Conservation (phyloP, 768 basidiomycete species). For the Suillus bovinus region DNA sequence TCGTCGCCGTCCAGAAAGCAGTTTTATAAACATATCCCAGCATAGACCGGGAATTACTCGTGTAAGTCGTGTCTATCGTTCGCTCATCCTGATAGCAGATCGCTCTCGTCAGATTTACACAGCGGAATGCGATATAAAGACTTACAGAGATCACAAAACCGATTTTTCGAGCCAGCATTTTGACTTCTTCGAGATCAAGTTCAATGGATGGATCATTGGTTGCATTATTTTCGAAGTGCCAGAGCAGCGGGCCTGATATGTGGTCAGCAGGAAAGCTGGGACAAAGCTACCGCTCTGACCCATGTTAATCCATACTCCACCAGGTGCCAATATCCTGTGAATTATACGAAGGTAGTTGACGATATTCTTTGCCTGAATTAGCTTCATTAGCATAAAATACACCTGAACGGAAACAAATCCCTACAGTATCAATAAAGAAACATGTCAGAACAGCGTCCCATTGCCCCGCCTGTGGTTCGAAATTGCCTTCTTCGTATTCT, state of each 20-base stretch:
- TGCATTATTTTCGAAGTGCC: constrained; percentile 94
- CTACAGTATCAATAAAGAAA: constrained; percentile 95
- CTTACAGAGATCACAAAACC: constrained; percentile 84
- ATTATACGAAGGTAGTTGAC: constrained; percentile 89
- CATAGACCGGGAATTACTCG: constrained; percentile 79
- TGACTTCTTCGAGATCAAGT: constrained; percentile 88
- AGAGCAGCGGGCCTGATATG: constrained; percentile 78
- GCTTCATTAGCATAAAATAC: neutral
- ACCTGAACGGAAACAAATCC: constrained; percentile 17
- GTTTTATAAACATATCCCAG: constrained; percentile 83
- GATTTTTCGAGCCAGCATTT: constrained; percentile 64
- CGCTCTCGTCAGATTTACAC: neutral
- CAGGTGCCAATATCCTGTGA: constrained; percentile 77
- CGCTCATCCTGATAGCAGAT: constrained; percentile 64
- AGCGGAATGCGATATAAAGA: constrained; percentile 8
- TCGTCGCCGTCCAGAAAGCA: constrained; percentile 80
- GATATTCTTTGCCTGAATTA: constrained; percentile 80
- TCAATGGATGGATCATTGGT: constrained; percentile 84
- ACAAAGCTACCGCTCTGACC: constrained; percentile 42
- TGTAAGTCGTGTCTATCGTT: constrained; percentile 82
- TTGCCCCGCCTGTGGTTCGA: constrained; percentile 68
- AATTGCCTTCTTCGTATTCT: constrained; percentile 43
- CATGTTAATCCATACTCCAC: constrained; percentile 91
- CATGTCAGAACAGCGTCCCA: constrained; percentile 94
- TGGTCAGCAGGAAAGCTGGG: neutral